Evolutionary conservation across 2,329 filamentous ascomycete genomes (phyloP).

Genomic region (Chaetomiaceae sp.): DNA sequence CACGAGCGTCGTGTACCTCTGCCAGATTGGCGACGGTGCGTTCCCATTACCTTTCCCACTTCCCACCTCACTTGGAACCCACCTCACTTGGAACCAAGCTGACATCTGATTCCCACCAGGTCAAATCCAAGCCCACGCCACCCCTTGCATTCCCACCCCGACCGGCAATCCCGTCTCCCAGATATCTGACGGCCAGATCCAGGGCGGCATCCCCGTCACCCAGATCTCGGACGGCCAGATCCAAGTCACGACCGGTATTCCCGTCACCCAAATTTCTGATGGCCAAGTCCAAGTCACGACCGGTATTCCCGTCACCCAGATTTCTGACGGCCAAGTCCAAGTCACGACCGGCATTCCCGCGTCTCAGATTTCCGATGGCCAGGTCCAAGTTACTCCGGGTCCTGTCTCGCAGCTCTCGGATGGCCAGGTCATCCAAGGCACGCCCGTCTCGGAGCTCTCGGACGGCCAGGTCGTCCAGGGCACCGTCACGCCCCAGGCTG

Average conservation of each 20-base stretch:
- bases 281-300: background rate
- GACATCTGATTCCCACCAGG: constrained; percentile 27
- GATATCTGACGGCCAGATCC: constrained; percentile 46
- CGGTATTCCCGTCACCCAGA: background rate
- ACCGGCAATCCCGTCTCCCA: constrained; percentile 35
- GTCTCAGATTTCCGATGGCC: background rate
- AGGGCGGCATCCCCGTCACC: constrained; percentile 31
- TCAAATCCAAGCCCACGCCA: constrained; percentile 48
- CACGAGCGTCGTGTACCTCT: constrained; percentile 42
- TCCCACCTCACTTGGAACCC: background rate
- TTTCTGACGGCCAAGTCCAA: background rate
- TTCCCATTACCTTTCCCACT: background rate
- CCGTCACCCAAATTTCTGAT: background rate
- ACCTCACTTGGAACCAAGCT: background rate
- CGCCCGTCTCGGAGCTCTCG: background rate
- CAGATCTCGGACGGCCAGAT: constrained; percentile 48
- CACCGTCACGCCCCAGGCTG: background rate
- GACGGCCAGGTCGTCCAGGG: background rate
- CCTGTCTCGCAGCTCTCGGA: background rate
- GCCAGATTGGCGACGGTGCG: constrained; percentile 45
- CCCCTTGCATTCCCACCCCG: constrained; percentile 37
- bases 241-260: constrained; percentile 31
- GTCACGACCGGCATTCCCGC: too few species aligned
- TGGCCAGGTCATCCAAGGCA: background rate
- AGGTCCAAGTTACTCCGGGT: background rate